Conservation (phyloP, 2,329 filamentous ascomycete species). For the Diplodia corticola region DNA sequence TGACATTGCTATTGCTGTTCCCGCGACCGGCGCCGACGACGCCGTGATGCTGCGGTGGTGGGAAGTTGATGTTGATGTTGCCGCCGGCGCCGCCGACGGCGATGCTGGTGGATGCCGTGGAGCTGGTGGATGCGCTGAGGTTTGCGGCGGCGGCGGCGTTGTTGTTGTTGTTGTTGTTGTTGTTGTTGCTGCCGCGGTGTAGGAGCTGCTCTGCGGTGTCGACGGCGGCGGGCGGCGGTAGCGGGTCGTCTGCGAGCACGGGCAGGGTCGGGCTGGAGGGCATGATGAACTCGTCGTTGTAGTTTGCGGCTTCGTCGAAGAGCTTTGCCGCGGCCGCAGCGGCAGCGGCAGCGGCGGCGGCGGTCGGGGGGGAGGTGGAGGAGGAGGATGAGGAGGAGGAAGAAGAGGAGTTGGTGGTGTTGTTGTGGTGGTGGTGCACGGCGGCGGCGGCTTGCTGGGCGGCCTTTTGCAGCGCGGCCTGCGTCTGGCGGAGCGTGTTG, state of each 20-base stretch:
- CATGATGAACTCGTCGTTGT: constrained; percentile 24
- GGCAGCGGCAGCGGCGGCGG: constrained; percentile 38
- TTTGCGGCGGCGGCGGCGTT: no score
- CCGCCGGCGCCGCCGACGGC: not conserved
- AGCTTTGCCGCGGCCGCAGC: constrained; percentile 29
- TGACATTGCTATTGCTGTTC: no score
- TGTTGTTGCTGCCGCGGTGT: no score
- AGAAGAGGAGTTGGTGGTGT: no score
- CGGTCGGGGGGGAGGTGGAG: no score
- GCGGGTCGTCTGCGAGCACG: not conserved
- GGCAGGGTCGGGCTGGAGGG: constrained; percentile 2
- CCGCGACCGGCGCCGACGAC: not conserved
- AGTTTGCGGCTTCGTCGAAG: constrained; percentile 21
- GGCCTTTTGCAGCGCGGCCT: constrained; percentile 25
- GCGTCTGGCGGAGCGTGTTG: constrained; percentile 20
- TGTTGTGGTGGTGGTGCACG: not conserved
- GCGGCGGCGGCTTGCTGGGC: not conserved
- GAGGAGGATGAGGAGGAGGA: no score
- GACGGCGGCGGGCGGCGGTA: not conserved
- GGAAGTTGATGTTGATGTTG: not conserved
- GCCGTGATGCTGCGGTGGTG: not conserved
- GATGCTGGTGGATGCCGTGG: not conserved
- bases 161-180: not conserved
- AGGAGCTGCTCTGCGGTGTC: constrained; percentile 8
- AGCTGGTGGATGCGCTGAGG: not conserved